A percentile compares a stretch with the other conserved stretches of the same genome.
Conservation (phyloP, 2,329 filamentous ascomycete species). For the Gliomastix tumulicola region DNA sequence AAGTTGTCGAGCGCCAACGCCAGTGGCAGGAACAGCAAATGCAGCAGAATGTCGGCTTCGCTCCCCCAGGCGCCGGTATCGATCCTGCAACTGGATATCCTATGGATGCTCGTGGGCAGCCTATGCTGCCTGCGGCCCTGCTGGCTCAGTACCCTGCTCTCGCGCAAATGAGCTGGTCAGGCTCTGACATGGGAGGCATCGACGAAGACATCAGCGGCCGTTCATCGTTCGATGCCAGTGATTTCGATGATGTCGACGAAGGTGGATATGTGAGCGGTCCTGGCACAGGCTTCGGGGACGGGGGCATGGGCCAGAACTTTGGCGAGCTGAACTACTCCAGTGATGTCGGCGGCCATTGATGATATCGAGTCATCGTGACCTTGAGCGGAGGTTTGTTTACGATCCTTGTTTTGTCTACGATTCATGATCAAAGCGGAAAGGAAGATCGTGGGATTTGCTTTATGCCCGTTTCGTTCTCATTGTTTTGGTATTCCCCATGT, state of each 20-base stretch:
- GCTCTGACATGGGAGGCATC: slow-evolving; percentile 57
- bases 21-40: slow-evolving; percentile 66
- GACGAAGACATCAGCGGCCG: slow-evolving; percentile 73
- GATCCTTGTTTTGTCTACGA: neutral
- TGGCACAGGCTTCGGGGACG: slow-evolving; percentile 52
- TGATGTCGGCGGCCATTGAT: slow-evolving; percentile 39
- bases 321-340: slow-evolving; percentile 46
- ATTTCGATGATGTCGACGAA: slow-evolving; percentile 69
- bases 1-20: slow-evolving; percentile 75
- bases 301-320: slow-evolving; percentile 47
- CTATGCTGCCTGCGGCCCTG: slow-evolving; percentile 76
- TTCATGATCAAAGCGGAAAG: neutral
- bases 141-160: slow-evolving; percentile 89
- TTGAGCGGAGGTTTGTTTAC: neutral
- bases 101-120: slow-evolving; percentile 49
- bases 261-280: slow-evolving; percentile 59
- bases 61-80: slow-evolving; percentile 39
- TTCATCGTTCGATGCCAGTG: slow-evolving; percentile 76
- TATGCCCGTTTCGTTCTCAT: neutral
- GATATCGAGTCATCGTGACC: slow-evolving; percentile 1
- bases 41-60: slow-evolving; percentile 46
- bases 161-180: slow-evolving; percentile 80
- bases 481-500: neutral
- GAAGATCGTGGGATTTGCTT: neutral
- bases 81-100: slow-evolving; percentile 53